Conservation (phyloP, 305 asterid genomes). For the Fraxinus nigra region DNA sequence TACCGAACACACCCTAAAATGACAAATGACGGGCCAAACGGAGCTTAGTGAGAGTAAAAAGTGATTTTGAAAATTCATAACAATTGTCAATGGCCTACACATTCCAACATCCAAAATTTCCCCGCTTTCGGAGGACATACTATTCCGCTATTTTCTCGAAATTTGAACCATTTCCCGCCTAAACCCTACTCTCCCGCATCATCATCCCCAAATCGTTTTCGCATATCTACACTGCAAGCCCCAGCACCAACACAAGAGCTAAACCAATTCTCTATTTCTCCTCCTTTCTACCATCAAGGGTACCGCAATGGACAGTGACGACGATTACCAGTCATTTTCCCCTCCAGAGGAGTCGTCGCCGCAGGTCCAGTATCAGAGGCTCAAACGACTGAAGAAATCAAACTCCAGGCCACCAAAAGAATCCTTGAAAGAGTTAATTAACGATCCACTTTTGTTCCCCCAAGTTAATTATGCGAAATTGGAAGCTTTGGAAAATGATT, state of each 20-base stretch:
- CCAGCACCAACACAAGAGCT: neutral
- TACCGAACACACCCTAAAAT: too few relatives aligned
- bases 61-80: neutral
- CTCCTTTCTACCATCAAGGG: neutral
- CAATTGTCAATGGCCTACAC: neutral
- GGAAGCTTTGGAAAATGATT: constrained; percentile 59
- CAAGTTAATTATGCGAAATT: constrained; percentile 52
- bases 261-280: neutral
- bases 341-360: constrained; percentile 40
- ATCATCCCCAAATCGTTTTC: constrained; percentile 15
- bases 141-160: constrained; percentile 20
- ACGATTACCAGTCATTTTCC: constrained; percentile 48
- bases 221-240: constrained; percentile 8
- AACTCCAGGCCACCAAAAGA: constrained; percentile 14
- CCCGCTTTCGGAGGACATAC: constrained; percentile 5
- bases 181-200: constrained; percentile 21
- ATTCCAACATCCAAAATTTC: neutral
- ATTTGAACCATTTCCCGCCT: constrained; percentile 44
- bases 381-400: constrained; percentile 71
- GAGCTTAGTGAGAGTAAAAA: neutral
- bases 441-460: constrained; percentile 46
- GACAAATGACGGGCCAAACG: too few relatives aligned
- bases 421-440: constrained; percentile 21
- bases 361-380: constrained; percentile 43
- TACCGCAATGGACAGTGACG: constrained; percentile 67